Conservation (phyloP, 768 basidiomycete genomes). For the Pisolithus microcarpus region DNA sequence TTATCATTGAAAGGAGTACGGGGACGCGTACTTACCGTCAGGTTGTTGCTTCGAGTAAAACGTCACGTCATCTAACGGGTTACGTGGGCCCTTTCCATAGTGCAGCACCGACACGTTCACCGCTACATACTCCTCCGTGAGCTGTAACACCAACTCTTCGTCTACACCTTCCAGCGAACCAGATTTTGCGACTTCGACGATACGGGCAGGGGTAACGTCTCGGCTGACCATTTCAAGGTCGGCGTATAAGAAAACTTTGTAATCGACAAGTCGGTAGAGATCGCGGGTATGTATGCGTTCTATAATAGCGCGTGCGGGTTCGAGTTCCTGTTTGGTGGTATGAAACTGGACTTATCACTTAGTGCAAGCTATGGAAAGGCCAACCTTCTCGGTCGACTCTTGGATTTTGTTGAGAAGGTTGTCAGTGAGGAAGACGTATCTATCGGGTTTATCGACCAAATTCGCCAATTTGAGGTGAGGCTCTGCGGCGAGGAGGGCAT, state of each 20-base stretch:
- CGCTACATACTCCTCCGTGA: constrained; percentile 47
- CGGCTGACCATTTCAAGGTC: constrained; percentile 20
- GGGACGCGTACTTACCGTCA: constrained; percentile 36
- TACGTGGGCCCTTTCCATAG: constrained; percentile 65
- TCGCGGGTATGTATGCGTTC: constrained; percentile 55
- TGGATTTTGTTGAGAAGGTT: constrained; percentile 58
- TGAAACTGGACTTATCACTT: not conserved
- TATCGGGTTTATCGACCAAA: constrained; percentile 47
- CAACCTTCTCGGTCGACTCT: constrained; percentile 32
- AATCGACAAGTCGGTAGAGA: constrained; percentile 66
- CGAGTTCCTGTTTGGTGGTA: constrained; percentile 46
- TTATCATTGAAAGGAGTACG: not conserved
- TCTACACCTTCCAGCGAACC: constrained; percentile 19
- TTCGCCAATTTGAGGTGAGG: constrained; percentile 53
- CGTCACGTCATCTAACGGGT: constrained; percentile 60
- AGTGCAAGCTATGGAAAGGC: not conserved
- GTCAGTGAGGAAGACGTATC: constrained; percentile 63
- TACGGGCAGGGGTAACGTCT: constrained; percentile 32
- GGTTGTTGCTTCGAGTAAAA: constrained; percentile 68
- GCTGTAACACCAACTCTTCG: constrained; percentile 24
- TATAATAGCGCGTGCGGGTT: constrained; percentile 51
- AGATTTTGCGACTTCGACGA: constrained; percentile 37
- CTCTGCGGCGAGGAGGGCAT: constrained; percentile 66
- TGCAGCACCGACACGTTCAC: constrained; percentile 64
- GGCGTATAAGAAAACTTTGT: constrained; percentile 39